Percentiles rank a stretch among this genome's conserved stretches.
phyloP scores from a whole-genome alignment of 1,139 yeast genomes.

The Nakaseomyces sp. region DNA sequence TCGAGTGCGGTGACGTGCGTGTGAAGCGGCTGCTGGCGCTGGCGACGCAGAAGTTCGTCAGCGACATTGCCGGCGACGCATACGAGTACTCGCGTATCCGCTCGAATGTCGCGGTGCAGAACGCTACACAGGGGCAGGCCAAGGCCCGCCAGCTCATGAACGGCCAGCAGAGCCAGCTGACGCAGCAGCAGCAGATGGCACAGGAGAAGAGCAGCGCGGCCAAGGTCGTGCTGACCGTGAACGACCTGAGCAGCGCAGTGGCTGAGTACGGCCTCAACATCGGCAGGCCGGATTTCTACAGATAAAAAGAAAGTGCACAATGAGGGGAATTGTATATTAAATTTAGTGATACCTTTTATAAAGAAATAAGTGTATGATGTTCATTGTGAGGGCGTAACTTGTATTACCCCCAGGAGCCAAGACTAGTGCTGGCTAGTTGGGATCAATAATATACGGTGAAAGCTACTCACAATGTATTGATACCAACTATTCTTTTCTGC shows the following conservation, averaged over 20 bases:
- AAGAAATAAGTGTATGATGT: too few species aligned
- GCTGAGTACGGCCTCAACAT: slow-evolving; percentile 90
- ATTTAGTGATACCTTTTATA: too few species aligned
- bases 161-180: slow-evolving; percentile 36
- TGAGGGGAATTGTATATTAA: too few species aligned
- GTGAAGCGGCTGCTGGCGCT: slow-evolving; percentile 81
- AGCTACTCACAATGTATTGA: too few species aligned
- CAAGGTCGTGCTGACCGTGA: slow-evolving; percentile 32
- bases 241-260: slow-evolving; percentile 32
- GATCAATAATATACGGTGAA: too few species aligned
- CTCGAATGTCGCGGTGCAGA: slow-evolving; percentile 72
- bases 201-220: slow-evolving; percentile 37
- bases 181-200: slow-evolving; percentile 31
- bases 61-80: slow-evolving; percentile 94
- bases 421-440: too few species aligned
- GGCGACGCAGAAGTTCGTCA: slow-evolving; percentile 91
- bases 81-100: slow-evolving; percentile 90
- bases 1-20: slow-evolving; percentile 69
- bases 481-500: too few species aligned
- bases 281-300: slow-evolving; percentile 85
- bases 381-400: too few species aligned
- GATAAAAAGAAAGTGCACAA: slow-evolving; percentile 31
- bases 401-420: too few species aligned
- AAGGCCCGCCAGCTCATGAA: slow-evolving; percentile 68
- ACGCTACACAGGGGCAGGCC: slow-evolving; percentile 77